Evolutionary conservation across 2,329 filamentous ascomycete species (phyloP), one percentile per base, ranked within the genome.

Genomic region (Botrytis paeoniae): DNA sequence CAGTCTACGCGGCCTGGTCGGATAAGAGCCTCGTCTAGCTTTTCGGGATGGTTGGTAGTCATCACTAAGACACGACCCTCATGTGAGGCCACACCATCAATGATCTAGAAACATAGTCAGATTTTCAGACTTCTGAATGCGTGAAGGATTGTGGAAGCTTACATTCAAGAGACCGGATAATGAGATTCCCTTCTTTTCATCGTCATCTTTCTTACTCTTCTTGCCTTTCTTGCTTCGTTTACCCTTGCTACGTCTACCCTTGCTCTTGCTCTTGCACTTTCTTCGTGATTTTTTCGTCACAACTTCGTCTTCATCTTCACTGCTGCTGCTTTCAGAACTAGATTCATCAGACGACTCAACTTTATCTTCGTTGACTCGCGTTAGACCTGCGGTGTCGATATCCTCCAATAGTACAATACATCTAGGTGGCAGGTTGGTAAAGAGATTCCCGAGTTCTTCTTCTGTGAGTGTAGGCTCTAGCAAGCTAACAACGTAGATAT

Each of bases 41-140:
- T 85, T 77, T 95, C 90, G 4, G 91, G 91, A 74, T 89, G 87
- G 81, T 95, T 96, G 45, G 92, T 94, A 0, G 93, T 95, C 91
- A 95, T 94, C 83, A 95, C 90, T 29, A 95, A 86, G 20, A 95
- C 88, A 63, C 92, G 88, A 39, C 92, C 93, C 82, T 95, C 93
- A 77, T 93, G 92, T 4, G 90, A 92, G 1, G 91, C 92, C 1
- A 94, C 92, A 71, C 93, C 78, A n/a, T 73, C 71, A 18, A 73
- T 73, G 29, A 72, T 79, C 70, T 62, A 22, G 43, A 68, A 25
- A 18, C 64, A n/a, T 75, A 72, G 35, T 69, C 45, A 65, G 9
- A n/a, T 22, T 29, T 60, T 22, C 37, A 29, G 69, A n/a, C 25
- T 48, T 51, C 7, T 18, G 3, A 39, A 29, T n/a, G 12, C 22